Base-by-base conservation (phyloP, 2,329 filamentous ascomycete genomes). In the Eutypella sp. region DNA sequence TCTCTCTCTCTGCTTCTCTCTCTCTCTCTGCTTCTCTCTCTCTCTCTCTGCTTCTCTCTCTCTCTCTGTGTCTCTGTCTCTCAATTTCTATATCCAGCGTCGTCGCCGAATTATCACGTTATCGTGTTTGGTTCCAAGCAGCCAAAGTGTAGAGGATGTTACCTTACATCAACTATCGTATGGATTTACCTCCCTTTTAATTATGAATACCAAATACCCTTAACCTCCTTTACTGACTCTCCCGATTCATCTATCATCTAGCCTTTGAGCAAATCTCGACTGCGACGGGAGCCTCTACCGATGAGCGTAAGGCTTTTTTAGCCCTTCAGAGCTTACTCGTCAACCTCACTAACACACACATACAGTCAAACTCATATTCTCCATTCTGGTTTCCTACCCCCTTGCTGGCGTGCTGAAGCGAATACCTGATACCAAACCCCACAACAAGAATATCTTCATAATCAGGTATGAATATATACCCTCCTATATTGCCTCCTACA, bases 311-410 rank as follows among this genome's bases (percentile, higher is more conserved):
- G 71, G n/a, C 63, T 37, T 19, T 40, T 15, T 40, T 20, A 41
- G 13, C 18, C 34, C 15, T n/a, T 22, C 18, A 4, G n/a, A 16
- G 15, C 18, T 16, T 34, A 16, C n/a, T n/a, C n/a, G n/a, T n/a
- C n/a, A n/a, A n/a, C n/a, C n/a, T n/a, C n/a, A n/a, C n/a, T n/a
- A n/a, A n/a, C 38, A n/a, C 36, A 27, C 25, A 20, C 11, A n/a
- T 40, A 47, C 57, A 96, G 91, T 99, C 57, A 99, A 99, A 67
- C 85, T 97, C 57, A 85, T 96, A 58, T 84, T 84, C 63, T 89
- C 88, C 6, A 95, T 97, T 66, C 75, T 99, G 40, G 68, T 96
- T 33, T 97, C 93, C 10, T 99, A 95, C 62, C 93, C 93, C 2
- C 77, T 99, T 45, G 89, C 93, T 40, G 93, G 79, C 20, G 66